phyloP scores from a whole-genome alignment of 495 filamentous ascomycete genomes.

The Aspergillus ellipticus region DNA sequence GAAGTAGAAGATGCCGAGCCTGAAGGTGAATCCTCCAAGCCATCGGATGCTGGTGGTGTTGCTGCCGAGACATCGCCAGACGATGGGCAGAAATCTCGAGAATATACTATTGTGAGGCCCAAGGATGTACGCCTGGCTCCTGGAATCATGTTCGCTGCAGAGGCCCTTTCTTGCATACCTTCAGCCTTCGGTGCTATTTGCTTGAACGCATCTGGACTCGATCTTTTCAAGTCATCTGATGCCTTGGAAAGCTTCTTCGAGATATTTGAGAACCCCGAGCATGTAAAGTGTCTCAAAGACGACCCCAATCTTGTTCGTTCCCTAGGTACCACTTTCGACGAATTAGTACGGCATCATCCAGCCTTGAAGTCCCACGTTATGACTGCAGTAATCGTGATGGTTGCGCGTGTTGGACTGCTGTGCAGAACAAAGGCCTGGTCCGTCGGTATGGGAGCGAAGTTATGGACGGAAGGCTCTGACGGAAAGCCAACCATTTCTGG shows the following conservation, averaged over 20 bases:
- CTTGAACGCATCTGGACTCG: conserved; percentile 81
- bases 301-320: conserved; percentile 55
- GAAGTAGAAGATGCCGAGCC: conserved; percentile 26
- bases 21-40: conserved; percentile 23
- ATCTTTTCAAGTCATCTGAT: conserved; percentile 78
- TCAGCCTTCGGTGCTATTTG: conserved; percentile 91
- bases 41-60: conserved; percentile 12
- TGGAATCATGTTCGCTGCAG: conserved; percentile 77
- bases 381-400: conserved; percentile 76
- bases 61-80: conserved; percentile 16
- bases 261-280: conserved; percentile 86
- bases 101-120: conserved; percentile 34
- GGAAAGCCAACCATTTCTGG: conserved; percentile 31
- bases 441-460: conserved; percentile 70
- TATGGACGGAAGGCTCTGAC: conserved; percentile 58
- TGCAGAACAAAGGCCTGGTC: conserved; percentile 63
- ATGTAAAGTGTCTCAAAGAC: conserved; percentile 74
- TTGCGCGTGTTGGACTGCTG: conserved; percentile 68
- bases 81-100: conserved; percentile 22
- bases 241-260: conserved; percentile 86
- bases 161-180: conserved; percentile 82
- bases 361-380: conserved; percentile 73
- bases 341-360: conserved; percentile 91
- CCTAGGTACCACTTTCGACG: conserved; percentile 84
- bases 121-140: conserved; percentile 51